Base-by-base conservation (phyloP, 176 grass and related monocot species). In the Oryza coarctata region DNA sequence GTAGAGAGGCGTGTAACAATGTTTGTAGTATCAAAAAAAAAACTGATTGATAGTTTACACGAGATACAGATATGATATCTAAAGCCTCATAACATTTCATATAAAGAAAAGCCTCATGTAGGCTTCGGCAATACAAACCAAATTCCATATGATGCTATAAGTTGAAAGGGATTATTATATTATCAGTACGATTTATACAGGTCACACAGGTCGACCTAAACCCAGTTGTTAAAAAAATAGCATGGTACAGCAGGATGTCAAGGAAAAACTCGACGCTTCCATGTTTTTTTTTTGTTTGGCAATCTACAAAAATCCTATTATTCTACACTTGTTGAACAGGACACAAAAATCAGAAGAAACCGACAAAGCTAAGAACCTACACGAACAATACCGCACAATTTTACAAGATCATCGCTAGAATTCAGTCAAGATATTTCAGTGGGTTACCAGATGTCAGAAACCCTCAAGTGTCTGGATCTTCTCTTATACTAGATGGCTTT, bases 271-370 rank as follows among this genome's bases (percentile, higher is more conserved):
- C 86, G 83, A 89, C 83, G 18, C 2, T 33, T 35, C 32, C 17
- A 33, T 32, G 30, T 65, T 28, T 12, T 33, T 78, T 31, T 34
- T 9, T 71, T 40, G n/a, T 40, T 40, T 33, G 40, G 66, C 60
- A 78, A 89, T 89, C 78, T 86, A 89, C 78, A 89, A 80, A 84
- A 86, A 58, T 47, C 41, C 83, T 89, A 86, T 89, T 86, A 86
- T 86, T 78, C 88, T 86, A 89, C 88, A 82, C 34, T 89, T 89
- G 72, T 86, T 41, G 76, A 82, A 29, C 44, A 86, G 65, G 43
- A 68, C 1, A 43, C 58, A 60, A 83, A 73, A 77, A 85, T 78
- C 66, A 41, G 75, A 71, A 82, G 87, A 27, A 74, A 80, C 8
- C 65, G 68, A 65, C 18, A 40, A 63, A 12, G 68, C 75, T 79